A percentile compares a stretch with the other conserved stretches of the same genome.
phyloP scores from a whole-genome alignment of 2,329 filamentous ascomycete genomes.

The Ustilaginoidea virens region DNA sequence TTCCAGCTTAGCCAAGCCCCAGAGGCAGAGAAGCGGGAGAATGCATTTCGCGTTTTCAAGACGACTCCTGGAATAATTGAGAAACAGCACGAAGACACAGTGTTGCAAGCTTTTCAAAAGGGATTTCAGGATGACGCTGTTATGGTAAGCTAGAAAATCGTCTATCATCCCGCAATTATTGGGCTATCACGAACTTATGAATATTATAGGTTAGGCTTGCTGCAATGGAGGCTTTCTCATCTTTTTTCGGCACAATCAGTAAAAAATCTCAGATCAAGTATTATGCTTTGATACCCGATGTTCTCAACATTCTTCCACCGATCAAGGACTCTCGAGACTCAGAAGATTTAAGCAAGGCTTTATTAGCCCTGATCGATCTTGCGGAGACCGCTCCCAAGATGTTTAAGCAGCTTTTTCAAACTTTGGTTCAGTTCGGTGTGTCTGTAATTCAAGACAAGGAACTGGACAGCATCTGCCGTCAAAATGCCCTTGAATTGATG shows the following conservation, averaged over 20 bases:
- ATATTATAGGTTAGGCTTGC: conserved; percentile 61
- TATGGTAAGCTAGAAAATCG: conserved; percentile 36
- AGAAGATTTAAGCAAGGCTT: conserved; percentile 77
- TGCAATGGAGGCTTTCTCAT: conserved; percentile 91
- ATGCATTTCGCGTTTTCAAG: conserved; percentile 86
- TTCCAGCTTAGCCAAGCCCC: conserved; percentile 83
- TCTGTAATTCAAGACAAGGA: conserved; percentile 95
- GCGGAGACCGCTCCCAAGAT: conserved; percentile 92
- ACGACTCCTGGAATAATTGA: conserved; percentile 93
- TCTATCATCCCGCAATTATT: no score
- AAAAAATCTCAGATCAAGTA: conserved; percentile 87
- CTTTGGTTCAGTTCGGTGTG: conserved; percentile 82
- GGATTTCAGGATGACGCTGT: conserved; percentile 85
- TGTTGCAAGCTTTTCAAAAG: conserved; percentile 73
- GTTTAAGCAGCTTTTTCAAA: conserved; percentile 91
- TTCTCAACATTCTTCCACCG: conserved; percentile 86
- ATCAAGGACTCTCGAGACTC: conserved; percentile 86
- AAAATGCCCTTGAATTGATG: conserved; percentile 94
- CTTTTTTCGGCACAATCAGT: conserved; percentile 81
- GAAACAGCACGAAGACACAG: conserved; percentile 85
- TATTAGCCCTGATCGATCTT: conserved; percentile 83
- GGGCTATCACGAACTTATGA: no score
- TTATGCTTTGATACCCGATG: conserved; percentile 71
- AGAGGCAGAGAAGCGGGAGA: conserved; percentile 74
- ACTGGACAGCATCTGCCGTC: conserved; percentile 72